These are phyloP conservation scores for Cyclotella sp. DNA, from an alignment of 108 stramenopile genomes.

Conservation along the genomic window DNA sequence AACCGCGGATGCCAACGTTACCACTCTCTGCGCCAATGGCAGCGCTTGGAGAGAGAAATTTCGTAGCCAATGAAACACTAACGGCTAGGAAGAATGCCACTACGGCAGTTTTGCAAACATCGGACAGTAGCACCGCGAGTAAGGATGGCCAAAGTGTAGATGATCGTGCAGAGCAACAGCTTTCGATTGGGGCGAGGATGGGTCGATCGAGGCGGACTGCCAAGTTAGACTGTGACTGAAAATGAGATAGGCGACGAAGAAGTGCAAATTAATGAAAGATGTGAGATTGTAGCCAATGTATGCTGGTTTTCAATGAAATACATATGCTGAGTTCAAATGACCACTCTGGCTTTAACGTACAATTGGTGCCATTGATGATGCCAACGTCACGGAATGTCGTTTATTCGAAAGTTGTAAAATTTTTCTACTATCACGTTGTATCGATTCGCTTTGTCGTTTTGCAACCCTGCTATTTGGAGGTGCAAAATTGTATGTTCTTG, in stretches of 20 bases:
- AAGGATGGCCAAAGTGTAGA: conserved; percentile 34
- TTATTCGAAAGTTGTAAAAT: neutral
- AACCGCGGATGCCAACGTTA: neutral
- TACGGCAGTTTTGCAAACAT: conserved; percentile 55
- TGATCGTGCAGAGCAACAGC: conserved; percentile 6
- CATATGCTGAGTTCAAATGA: neutral
- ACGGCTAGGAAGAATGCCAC: conserved; percentile 53
- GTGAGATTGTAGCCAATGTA: neutral
- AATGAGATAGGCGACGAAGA: neutral
- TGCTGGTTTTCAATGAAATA: neutral
- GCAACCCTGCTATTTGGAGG: neutral
- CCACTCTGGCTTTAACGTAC: neutral
- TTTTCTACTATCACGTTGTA: neutral
- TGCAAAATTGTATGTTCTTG: neutral
- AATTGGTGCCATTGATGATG: conserved; percentile 11
- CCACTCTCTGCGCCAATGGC: neutral
- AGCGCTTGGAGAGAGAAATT: conserved; percentile 11
- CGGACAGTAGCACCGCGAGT: conserved; percentile 47
- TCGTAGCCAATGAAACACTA: conserved; percentile 35
- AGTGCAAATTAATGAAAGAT: neutral
- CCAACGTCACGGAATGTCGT: conserved; percentile 4
- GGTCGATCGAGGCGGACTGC: conserved; percentile 53
- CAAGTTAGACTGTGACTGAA: conserved; percentile 38
- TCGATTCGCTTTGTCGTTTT: neutral
- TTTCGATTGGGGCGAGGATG: conserved; percentile 43